phyloP scores from a whole-genome alignment of 2,329 filamentous ascomycete genomes.

The Dothidotthia symphoricarpi region DNA sequence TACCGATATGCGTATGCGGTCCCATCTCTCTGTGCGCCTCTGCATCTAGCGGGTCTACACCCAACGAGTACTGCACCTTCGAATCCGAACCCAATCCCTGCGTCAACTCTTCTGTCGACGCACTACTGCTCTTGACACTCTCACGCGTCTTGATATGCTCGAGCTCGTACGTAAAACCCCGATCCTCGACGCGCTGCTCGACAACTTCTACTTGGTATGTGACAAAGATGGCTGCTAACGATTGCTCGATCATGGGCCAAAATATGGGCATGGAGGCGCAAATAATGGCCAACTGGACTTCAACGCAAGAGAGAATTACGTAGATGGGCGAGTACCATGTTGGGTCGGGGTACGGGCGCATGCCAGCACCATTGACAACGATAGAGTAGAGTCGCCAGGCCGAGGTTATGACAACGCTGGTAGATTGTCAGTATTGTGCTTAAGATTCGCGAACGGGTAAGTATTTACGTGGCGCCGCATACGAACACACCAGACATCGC shows the following conservation, averaged over 20 bases:
- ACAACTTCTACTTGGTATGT: constrained; percentile 25
- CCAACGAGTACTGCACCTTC: constrained; percentile 9
- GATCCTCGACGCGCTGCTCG: constrained; percentile 14
- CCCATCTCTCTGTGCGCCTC: constrained; percentile 1
- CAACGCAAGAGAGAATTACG: constrained; percentile 18
- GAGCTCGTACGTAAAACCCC: constrained; percentile 14
- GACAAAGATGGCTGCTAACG: constrained; percentile 20
- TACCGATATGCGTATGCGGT: constrained; percentile 12
- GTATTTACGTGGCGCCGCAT: constrained; percentile 16
- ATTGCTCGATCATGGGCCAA: constrained; percentile 20
- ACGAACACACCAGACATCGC: constrained; percentile 10
- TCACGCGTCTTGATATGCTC: constrained; percentile 3
- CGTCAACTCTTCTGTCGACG: constrained; percentile 7
- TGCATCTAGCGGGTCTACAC: constrained; percentile 14
- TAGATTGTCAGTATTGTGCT: constrained; percentile 1
- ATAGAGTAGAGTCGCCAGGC: constrained; percentile 24
- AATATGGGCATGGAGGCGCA: constrained; percentile 27
- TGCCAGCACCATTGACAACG: constrained; percentile 19
- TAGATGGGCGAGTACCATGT: constrained; percentile 15
- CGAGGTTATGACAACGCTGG: constrained; percentile 24
- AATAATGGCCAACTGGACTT: constrained; percentile 22
- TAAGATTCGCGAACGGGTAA: background rate
- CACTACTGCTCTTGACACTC: constrained; percentile 13
- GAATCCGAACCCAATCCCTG: background rate
- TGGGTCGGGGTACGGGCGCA: constrained; percentile 19